Evolutionary conservation across 1,284 basidiomycete genomes (phyloP), one percentile per base, ranked within the genome.

Genomic region (Rhodofomes roseus): DNA sequence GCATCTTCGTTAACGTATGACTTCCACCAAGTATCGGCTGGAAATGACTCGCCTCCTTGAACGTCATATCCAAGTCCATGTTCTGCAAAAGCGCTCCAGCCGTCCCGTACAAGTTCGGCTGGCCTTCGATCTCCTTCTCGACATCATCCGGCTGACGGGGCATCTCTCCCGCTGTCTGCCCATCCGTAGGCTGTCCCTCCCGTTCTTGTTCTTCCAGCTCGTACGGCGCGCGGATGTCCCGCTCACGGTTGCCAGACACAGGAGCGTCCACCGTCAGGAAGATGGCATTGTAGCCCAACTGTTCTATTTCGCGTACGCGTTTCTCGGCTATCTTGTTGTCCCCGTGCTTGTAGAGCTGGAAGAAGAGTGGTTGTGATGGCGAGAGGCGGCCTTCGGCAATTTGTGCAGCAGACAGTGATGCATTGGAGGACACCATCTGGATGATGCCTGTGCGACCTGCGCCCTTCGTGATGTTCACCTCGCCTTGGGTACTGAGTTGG

Each of bases 221-320:
- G 78, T 86, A 87, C 7, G 84, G 82, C 60, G 81, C 83, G 58
- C 81, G 79, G 44, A 86, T 83, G 66, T 97, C 95, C 50, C 85
- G 75, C 74, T 97, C 95, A 41, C 95, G 82, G 69, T 95, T 95
- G 14, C 94, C 91, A 7, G 92, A 83, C 8, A 93, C 86, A 4
- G 93, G 81, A 7, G 94, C 93, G 75, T 97, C 95, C 2, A 96
- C 95, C 0, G 95, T 97, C 48, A 97, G 76, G 73, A 94, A 93
- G 57, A 98, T 91, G 1, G 93, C 94, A 56, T 87, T 92, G 73
- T 90, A 93, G 0, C 91, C 91, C 11, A 90, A 74, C 20, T 72
- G 68, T 64, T 92, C 87, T 23, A 94, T 81, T 61, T 92, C 86
- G 44, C 79, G 80, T 36, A 97, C 81, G 39, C 92, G 86, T 62